phyloP scores from a whole-genome alignment of 345 rosid species.

The Triadica sebifera region DNA sequence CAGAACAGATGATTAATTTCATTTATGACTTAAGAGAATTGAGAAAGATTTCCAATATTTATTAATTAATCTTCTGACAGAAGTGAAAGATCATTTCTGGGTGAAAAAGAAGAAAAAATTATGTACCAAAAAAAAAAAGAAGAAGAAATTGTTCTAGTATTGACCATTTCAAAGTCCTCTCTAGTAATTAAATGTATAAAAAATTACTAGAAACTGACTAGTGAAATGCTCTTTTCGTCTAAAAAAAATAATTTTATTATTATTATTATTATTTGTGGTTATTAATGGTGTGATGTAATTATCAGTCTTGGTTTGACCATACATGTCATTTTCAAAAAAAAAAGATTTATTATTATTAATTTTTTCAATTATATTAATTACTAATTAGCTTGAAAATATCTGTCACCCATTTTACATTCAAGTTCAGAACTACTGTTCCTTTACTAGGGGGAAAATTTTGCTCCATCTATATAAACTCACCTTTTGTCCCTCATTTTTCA shows the following conservation, averaged over 20 bases:
- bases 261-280: neutral
- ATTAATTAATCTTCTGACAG: neutral
- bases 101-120: neutral
- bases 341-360: neutral
- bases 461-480: conserved; percentile 35
- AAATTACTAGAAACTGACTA: neutral
- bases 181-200: neutral
- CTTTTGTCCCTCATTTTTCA: conserved; percentile 15
- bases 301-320: conserved; percentile 14
- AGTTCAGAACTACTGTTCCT: conserved; percentile 20
- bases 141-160: too few relatives aligned
- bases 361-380: neutral
- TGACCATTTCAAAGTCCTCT: conserved; percentile 12
- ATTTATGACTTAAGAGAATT: too few relatives aligned
- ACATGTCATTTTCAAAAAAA: conserved; percentile 13
- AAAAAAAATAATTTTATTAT: too few relatives aligned
- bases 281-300: neutral
- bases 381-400: conserved; percentile 28
- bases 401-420: conserved; percentile 43
- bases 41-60: neutral
- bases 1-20: neutral
- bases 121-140: too few relatives aligned
- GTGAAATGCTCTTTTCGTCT: neutral
- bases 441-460: conserved; percentile 16
- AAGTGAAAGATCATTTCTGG: neutral